Evolutionary conservation across 441 rosid species (phyloP), one percentile per base, ranked within the genome.

Genomic region (Omphalea diandra): DNA sequence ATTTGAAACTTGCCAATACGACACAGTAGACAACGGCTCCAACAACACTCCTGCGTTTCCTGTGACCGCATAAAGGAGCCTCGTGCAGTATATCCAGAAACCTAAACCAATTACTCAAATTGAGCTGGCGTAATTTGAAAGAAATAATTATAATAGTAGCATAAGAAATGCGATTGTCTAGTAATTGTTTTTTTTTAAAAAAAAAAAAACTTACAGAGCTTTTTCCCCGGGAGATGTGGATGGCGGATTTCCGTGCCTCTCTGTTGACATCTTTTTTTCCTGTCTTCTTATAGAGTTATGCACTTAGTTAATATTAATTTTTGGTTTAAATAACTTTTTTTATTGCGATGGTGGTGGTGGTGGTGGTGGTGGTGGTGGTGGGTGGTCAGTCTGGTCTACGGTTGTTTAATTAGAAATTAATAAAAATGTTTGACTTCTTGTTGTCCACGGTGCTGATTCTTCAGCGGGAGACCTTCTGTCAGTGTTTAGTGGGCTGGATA

Each of bases 31-130:
- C 55, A 78, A 87, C 77, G 61, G 97, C 85, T 60, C 97, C 97
- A 58, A 86, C 47, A 63, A 94, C 73, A 66, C 90, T 85, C 74
- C 89, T 85, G 43, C 92, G 86, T 84, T 91, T 85, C 68, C 97
- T 81, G 75, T 88, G 95, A 72, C 93, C 96, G 12, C 89, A 86
- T 50, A 94, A 75, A 62, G 97, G 96, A 76, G 98, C 97, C 74
- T 93, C 98, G 49, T 91, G 95, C 57, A 94, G 83, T 79, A 94
- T 94, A 80, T 94, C 97, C 50, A 90, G 89, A 74, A 94, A 94
- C 84, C 98, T 15, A 35, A 38, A 24, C 3, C 3, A 56, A 43
- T 46, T 41, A 41, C n/a, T n/a, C n/a, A n/a, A 55, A 29, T 11
- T 31, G 7, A 40, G 9, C 7, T n/a, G 18, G 27, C 0, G 41